Conservation (phyloP, 805 yeast species). For the Ogataea angusta region DNA sequence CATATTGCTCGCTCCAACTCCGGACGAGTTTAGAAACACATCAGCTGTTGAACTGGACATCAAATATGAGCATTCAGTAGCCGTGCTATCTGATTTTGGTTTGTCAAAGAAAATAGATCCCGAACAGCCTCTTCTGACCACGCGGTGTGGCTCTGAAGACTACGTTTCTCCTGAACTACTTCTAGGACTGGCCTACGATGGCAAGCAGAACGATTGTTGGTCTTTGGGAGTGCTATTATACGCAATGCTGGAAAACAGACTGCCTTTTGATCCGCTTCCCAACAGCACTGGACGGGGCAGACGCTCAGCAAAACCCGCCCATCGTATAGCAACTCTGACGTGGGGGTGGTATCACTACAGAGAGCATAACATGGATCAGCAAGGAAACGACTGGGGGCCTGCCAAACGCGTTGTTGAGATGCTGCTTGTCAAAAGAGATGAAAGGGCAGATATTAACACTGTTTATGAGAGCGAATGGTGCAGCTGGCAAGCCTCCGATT, state of each 20-base stretch:
- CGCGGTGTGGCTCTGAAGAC: conserved; percentile 95
- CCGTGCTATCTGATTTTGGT: conserved; percentile 84
- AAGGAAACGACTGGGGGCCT: conserved; percentile 37
- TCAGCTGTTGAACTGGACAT: conserved; percentile 2
- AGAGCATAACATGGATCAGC: conserved; percentile 29
- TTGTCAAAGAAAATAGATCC: conserved; percentile 67
- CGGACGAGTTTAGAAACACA: conserved; percentile 30
- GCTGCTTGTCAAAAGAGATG: conserved; percentile 47
- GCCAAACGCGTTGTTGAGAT: conserved; percentile 51
- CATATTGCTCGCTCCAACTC: conserved; percentile 44
- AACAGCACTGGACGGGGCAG: conserved; percentile 41
- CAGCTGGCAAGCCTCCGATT: conserved; percentile 5
- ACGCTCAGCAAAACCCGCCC: conserved; percentile 63
- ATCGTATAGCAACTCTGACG: conserved; percentile 85
- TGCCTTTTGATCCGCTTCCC: conserved; percentile 91
- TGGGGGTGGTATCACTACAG: conserved; percentile 77
- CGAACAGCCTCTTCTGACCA: conserved; percentile 61
- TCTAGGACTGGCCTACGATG: conserved; percentile 89
- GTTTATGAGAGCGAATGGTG: conserved; percentile 37
- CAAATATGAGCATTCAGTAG: conserved; percentile 28
- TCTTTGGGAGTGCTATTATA: conserved; percentile 90
- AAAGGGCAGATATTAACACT: conserved; percentile 36
- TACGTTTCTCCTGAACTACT: conserved; percentile 93
- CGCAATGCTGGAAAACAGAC: conserved; percentile 74
- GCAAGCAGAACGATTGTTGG: conserved; percentile 91